Evolutionary conservation across 2,329 filamentous ascomycete species (phyloP), one percentile per base, ranked within the genome.

Genomic region (Xylariaceae sp.): DNA sequence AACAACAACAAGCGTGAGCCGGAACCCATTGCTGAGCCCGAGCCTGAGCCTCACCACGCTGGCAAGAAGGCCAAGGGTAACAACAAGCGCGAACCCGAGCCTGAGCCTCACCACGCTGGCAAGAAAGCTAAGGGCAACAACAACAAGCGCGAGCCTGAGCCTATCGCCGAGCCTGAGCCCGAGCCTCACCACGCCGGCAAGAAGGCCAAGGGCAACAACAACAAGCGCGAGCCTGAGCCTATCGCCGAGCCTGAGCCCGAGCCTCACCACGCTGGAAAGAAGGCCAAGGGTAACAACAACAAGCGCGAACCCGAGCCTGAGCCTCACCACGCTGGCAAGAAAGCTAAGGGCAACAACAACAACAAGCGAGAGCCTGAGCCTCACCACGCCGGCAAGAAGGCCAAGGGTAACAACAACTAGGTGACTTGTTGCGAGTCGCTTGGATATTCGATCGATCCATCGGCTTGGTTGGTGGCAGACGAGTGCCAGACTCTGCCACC

Each of bases 141-240:
- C 34, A 36, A 44, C 16, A 40, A 41, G 31, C 18, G 39, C 9
- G 26, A 42, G 15, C 37, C 37, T 3, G 28, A 43, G 29, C 13
- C 37, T 26, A 33, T 35, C 33, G 34, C 41, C 15, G 38, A 35
- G 39, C 38, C 30, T 15, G 32, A 41, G 37, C 37, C 37, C 6
- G 37, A 43, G 41, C 44, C 44, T 9, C 41, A 44, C 31, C 43
- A 49, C 40, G 33, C 39, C 16, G 34, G 42, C 1, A 37, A 22
- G 4, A 46, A 43, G 15, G 37, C 17, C 11, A 32, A 45, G 19
- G 19, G 26, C 18, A 42, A 29, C 42, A 33, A 43, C 34, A 38
- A 46, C 7, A 33, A 39, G 17, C 17, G 9, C 2, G 18, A 28
- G 13, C n/a, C 2, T 11, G 19, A 39, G 37, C 4, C 7, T 16